These are phyloP conservation scores for Pichia exigua DNA, from an alignment of 805 yeast species.

Conservation along the genomic window DNA sequence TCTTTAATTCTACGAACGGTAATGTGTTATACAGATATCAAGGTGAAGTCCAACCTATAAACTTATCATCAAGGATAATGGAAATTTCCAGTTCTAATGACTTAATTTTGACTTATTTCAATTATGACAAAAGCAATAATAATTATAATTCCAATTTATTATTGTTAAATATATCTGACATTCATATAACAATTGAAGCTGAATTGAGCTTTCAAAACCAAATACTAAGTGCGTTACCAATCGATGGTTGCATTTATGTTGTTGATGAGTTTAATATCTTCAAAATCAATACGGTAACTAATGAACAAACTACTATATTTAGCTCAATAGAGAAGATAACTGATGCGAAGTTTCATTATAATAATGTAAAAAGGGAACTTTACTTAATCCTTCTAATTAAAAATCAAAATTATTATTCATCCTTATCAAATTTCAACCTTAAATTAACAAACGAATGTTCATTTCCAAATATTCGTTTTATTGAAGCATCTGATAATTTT, in stretches of 20 bases:
- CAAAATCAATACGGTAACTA: neutral
- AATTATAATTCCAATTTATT: constrained; percentile 9
- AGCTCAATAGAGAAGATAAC: neutral
- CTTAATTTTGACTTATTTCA: constrained; percentile 13
- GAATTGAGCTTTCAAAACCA: constrained; percentile 11
- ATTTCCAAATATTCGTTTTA: constrained; percentile 1
- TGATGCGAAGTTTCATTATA: neutral
- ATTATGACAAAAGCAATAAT: constrained; percentile 6
- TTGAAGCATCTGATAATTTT: neutral
- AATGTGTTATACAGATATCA: constrained; percentile 26
- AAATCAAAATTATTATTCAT: neutral
- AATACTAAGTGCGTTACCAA: constrained; percentile 13
- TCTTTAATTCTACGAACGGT: constrained; percentile 21
- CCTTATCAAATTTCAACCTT: neutral
- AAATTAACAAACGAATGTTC: constrained; percentile 2
- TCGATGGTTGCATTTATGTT: constrained; percentile 3
- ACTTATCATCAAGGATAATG: constrained; percentile 9
- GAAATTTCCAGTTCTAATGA: constrained; percentile 7
- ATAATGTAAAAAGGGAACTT: neutral
- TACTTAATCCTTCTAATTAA: neutral
- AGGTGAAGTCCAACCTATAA: constrained; percentile 10
- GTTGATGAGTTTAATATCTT: constrained; percentile 9
- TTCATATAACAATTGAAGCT: constrained; percentile 11
- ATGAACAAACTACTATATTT: neutral
- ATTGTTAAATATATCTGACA: constrained; percentile 15